Evolutionary conservation across 805 yeast species (phyloP).

Genomic region (Lipomyces starkeyi): DNA sequence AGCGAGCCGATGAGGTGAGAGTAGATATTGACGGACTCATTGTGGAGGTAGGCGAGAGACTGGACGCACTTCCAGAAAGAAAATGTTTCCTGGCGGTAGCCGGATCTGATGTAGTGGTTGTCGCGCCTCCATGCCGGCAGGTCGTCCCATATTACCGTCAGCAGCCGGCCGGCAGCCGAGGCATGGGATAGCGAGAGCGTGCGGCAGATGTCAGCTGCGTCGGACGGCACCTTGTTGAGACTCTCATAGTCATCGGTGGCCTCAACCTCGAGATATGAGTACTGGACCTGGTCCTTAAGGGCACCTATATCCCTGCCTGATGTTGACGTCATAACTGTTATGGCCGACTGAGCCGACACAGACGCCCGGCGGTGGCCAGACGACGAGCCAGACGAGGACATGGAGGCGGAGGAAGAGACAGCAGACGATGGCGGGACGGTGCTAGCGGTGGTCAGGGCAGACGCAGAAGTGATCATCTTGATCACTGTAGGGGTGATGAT

Average conservation of each 20-base stretch:
- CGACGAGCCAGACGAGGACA: not conserved
- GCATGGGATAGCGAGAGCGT: not conserved
- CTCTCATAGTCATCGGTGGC: not conserved
- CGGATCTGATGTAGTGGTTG: slow-evolving; percentile 67
- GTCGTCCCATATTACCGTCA: slow-evolving; percentile 54
- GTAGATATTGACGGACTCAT: slow-evolving; percentile 75
- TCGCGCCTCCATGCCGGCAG: slow-evolving; percentile 77
- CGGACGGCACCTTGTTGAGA: not conserved
- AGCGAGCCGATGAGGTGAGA: slow-evolving; percentile 57
- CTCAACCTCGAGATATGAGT: slow-evolving; percentile 1
- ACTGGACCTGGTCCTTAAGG: not conserved
- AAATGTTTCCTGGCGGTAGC: slow-evolving; percentile 65
- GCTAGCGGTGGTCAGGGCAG: not conserved
- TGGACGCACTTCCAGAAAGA: slow-evolving; percentile 55
- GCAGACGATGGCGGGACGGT: not conserved
- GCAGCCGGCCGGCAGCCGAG: slow-evolving; percentile 13
- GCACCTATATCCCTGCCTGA: not conserved
- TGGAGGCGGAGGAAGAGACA: slow-evolving; percentile 3
- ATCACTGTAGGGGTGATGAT: not conserved
- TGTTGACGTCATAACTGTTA: not conserved
- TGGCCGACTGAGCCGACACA: not conserved
- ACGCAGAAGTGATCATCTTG: not conserved
- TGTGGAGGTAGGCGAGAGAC: slow-evolving; percentile 63
- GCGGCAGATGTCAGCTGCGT: slow-evolving; percentile 5
- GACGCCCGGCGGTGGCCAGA: slow-evolving; percentile 4